Evolutionary conservation across 1,284 basidiomycete genomes (phyloP).

Genomic region (Ceratobasidium sp.): DNA sequence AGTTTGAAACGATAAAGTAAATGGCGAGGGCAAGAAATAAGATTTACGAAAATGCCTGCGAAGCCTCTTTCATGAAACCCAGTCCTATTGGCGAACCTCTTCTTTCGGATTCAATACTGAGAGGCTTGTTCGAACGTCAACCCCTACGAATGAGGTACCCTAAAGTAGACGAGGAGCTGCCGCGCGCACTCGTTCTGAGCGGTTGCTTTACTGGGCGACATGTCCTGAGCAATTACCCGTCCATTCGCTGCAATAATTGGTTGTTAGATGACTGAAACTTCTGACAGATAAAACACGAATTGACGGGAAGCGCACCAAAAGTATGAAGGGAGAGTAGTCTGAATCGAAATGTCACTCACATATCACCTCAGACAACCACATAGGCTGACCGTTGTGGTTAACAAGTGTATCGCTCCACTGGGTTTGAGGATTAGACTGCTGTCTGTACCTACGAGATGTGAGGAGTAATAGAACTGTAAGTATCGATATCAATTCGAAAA

Average conservation of each 20-base stretch:
- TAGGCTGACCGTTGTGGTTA: constrained; percentile 15
- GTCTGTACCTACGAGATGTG: constrained; percentile 21
- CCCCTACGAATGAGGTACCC: constrained; percentile 17
- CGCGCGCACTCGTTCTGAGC: constrained; percentile 42
- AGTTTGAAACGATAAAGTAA: too few species aligned
- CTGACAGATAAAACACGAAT: too few species aligned
- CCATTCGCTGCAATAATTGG: constrained; percentile 14
- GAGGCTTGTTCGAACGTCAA: neutral
- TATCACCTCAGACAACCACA: constrained; percentile 27
- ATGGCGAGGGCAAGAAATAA: too few species aligned
- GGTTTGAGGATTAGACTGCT: constrained; percentile 22
- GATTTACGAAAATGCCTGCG: too few species aligned
- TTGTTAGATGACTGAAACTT: too few species aligned
- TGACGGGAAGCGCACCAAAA: too few species aligned
- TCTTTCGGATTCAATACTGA: neutral
- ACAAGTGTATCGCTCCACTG: constrained; percentile 24
- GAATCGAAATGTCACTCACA: constrained; percentile 3
- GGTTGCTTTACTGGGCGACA: constrained; percentile 18
- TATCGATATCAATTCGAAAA: neutral
- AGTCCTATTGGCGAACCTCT: too few species aligned
- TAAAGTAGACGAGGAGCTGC: constrained; percentile 33
- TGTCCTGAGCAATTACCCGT: constrained; percentile 15
- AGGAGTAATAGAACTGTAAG: neutral
- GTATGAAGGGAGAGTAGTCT: too few species aligned
- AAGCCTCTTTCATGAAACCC: too few species aligned